phyloP scores from a whole-genome alignment of 768 basidiomycete species.

The Mycena vitilis region DNA sequence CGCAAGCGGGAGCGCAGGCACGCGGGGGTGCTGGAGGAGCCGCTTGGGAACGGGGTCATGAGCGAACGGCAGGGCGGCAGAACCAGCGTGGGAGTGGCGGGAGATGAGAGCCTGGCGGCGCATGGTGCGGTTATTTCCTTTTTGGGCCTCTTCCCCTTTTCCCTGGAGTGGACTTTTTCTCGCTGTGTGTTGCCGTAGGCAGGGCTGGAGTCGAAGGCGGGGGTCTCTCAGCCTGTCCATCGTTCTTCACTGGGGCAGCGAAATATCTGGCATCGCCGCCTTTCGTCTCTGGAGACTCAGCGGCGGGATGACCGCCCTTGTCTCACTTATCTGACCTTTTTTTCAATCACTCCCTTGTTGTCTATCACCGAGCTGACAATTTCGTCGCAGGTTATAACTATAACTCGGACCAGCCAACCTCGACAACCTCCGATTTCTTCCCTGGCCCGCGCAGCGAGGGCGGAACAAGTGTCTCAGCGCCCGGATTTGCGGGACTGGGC shows the following conservation, averaged over 20 bases:
- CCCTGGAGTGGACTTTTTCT: too few species aligned
- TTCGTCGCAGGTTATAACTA: constrained; percentile 14
- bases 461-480: constrained; percentile 10
- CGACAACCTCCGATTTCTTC: constrained; percentile 16
- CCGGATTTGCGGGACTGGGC: constrained; percentile 25
- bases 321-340: too few species aligned
- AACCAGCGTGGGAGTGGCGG: background rate
- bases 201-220: too few species aligned
- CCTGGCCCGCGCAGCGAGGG: constrained; percentile 12
- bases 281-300: too few species aligned
- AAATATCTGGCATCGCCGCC: too few species aligned
- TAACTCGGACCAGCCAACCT: background rate
- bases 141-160: background rate
- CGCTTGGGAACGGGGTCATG: constrained; percentile 2
- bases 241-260: too few species aligned
- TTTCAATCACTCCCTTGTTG: too few species aligned
- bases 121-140: constrained; percentile 8
- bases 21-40: constrained; percentile 11
- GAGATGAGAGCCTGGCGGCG: constrained; percentile 19
- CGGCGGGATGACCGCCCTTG: too few species aligned
- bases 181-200: too few species aligned
- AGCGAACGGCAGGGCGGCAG: background rate
- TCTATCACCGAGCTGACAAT: background rate
- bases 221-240: too few species aligned
- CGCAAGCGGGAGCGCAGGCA: background rate